Conservation (phyloP, 75 land plant species). For the Picea glauca region DNA sequence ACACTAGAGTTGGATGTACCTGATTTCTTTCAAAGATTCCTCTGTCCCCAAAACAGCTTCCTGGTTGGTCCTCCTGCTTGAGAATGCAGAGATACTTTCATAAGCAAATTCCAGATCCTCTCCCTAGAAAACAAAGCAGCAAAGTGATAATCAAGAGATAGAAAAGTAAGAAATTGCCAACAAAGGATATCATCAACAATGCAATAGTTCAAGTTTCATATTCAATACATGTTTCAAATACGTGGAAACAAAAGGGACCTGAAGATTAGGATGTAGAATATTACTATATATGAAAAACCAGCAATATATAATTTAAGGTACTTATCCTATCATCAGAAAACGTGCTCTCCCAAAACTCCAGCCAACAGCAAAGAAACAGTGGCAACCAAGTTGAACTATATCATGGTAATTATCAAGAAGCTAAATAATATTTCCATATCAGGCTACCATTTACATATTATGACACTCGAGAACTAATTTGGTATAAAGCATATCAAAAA, state of each 20-base stretch:
- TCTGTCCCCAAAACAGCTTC: slow-evolving; percentile 91
- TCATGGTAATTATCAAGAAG: neutral
- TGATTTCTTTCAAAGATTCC: slow-evolving; percentile 85
- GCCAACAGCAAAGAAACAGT: neutral
- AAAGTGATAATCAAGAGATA: neutral
- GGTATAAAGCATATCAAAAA: neutral
- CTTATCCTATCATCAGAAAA: neutral
- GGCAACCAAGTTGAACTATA: neutral
- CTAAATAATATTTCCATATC: too few species aligned
- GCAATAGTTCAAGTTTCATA: neutral
- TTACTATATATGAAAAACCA: neutral
- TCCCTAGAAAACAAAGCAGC: slow-evolving; percentile 43
- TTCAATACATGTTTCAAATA: neutral
- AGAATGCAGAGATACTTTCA: slow-evolving; percentile 97
- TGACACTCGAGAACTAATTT: neutral
- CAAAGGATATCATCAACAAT: neutral
- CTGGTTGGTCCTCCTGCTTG: slow-evolving; percentile 73
- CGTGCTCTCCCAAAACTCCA: neutral
- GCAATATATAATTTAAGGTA: neutral
- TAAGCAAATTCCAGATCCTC: slow-evolving; percentile 97
- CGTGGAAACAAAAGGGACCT: neutral
- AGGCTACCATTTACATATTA: too few species aligned
- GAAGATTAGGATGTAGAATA: neutral
- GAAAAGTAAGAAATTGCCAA: neutral
- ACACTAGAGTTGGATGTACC: slow-evolving; percentile 22